phyloP scores from a whole-genome alignment of 2,329 filamentous ascomycete species.

The Paecilomyces dactylethromorphus region DNA sequence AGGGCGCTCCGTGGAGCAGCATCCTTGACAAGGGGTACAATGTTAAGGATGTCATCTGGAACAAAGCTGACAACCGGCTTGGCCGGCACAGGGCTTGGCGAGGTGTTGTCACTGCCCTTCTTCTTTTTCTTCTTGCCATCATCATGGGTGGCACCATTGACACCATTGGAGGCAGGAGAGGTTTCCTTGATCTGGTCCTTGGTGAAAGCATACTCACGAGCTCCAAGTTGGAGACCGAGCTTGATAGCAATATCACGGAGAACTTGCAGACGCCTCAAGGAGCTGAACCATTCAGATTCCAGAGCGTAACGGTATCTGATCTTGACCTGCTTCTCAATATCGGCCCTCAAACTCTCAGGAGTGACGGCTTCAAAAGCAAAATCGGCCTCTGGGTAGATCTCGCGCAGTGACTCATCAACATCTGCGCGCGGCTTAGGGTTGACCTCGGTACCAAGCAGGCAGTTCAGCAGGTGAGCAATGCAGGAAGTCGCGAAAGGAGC shows the following conservation, averaged over 20 bases:
- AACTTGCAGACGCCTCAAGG: conserved; percentile 70
- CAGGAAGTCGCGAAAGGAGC: conserved; percentile 73
- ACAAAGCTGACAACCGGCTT: conserved; percentile 59
- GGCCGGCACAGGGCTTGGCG: conserved; percentile 38
- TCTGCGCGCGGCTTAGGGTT: conserved; percentile 75
- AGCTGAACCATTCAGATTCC: conserved; percentile 58
- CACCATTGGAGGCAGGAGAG: conserved; percentile 31
- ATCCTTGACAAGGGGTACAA: conserved; percentile 93
- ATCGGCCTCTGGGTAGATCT: conserved; percentile 74
- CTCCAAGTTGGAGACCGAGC: conserved; percentile 79
- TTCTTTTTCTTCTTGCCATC: conserved; percentile 51
- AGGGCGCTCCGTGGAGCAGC: conserved; percentile 83
- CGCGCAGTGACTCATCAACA: conserved; percentile 65
- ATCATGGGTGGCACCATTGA: conserved; percentile 19
- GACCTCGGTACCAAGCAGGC: conserved; percentile 69
- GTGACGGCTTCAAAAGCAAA: conserved; percentile 74
- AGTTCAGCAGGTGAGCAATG: conserved; percentile 85
- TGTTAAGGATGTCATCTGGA: conserved; percentile 80
- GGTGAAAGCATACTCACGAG: conserved; percentile 68
- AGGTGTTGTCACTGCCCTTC: conserved; percentile 45
- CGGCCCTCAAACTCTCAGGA: conserved; percentile 61
- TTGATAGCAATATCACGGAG: conserved; percentile 85
- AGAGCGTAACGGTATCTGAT: conserved; percentile 73
- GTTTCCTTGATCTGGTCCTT: conserved; percentile 34
- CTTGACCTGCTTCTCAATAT: conserved; percentile 64